Evolutionary conservation across 2,329 filamentous ascomycete genomes (phyloP).

Genomic region (Parastagonospora avenae): DNA sequence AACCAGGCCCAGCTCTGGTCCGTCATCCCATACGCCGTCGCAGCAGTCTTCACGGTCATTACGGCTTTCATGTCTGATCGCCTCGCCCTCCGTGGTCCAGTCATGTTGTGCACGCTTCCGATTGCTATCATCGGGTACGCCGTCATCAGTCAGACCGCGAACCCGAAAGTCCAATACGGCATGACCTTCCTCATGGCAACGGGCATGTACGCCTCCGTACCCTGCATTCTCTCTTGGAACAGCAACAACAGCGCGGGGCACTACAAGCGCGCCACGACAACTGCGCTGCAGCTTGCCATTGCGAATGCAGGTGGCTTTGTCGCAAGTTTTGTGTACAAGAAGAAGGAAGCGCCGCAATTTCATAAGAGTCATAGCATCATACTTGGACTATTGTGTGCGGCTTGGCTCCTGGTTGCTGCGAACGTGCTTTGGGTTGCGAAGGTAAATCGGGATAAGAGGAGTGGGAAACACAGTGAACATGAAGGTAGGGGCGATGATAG

Average conservation of each 20-base stretch:
- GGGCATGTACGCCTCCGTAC: conserved; percentile 67
- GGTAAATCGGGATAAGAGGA: conserved; percentile 66
- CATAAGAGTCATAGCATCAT: conserved; percentile 67
- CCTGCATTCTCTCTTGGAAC: conserved; percentile 68
- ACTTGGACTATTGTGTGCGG: conserved; percentile 63
- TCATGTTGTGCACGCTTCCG: conserved; percentile 68
- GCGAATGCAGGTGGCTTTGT: conserved; percentile 72
- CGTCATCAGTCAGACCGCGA: conserved; percentile 62
- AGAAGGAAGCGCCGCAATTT: conserved; percentile 61
- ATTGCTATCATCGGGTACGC: conserved; percentile 70
- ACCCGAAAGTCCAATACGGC: conserved; percentile 62
- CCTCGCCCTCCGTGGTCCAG: conserved; percentile 62
- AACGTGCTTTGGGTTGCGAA: conserved; percentile 69
- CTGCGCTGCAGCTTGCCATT: conserved; percentile 67
- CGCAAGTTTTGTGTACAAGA: conserved; percentile 67
- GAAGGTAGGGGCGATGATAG: conserved; percentile 65
- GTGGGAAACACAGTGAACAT: conserved; percentile 64
- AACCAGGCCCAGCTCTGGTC: conserved; percentile 67
- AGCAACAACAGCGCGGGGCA: conserved; percentile 72
- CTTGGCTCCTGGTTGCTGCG: conserved; percentile 66
- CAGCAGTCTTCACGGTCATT: conserved; percentile 57
- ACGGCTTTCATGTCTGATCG: conserved; percentile 65
- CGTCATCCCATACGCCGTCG: conserved; percentile 68
- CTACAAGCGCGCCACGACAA: conserved; percentile 72
- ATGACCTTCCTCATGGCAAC: conserved; percentile 73